Evolutionary conservation across 768 basidiomycete genomes (phyloP), one percentile per base, ranked within the genome.

Genomic region (Naganishia onofrii): DNA sequence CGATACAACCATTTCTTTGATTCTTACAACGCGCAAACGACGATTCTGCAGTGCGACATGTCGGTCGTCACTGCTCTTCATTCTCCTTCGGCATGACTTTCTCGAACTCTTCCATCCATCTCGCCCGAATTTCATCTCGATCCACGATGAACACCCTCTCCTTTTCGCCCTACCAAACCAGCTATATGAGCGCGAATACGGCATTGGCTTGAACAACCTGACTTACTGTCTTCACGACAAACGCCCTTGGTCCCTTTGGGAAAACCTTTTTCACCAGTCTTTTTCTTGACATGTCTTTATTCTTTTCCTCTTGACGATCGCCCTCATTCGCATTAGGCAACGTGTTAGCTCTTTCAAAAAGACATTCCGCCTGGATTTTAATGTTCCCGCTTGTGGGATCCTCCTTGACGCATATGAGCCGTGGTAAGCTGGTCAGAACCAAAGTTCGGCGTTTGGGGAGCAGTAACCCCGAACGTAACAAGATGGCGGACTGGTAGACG

Each of bases 321-420:
- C 28, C 28, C n/a, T 29, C 17, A 12, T 57, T 19, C 21, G 13
- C 54, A 32, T n/a, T 15, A 28, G 13, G 3, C 1, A 17, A 23
- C 7, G 26, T 6, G 0, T 2, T 17, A 23, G 44, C 21, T 10
- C 44, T 6, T 23, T 65, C 48, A 57, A 68, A 38, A 17, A 68
- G 38, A 48, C 67, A 68, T 60, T 80, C 79, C 38, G 71, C 73
- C 65, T 78, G 75, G 36, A 78, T 70, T 51, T 71, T 76, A 68
- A 76, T 68, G 38, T 52, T 60, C 13, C 38, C 58, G 29, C 67
- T 72, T 38, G 73, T 38, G 21, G 52, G 60, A n/a, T 70, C 66
- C 48, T 80, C 79, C 70, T 78, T 79, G 56, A 79, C 74, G 23
- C 74, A 74, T 23, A 80, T 74, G n/a, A 80, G 70, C 36, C 79